These are phyloP conservation scores for Calonectria pseudoreteaudii DNA, from an alignment of 2,329 filamentous ascomycete species.

Conservation along the genomic window DNA sequence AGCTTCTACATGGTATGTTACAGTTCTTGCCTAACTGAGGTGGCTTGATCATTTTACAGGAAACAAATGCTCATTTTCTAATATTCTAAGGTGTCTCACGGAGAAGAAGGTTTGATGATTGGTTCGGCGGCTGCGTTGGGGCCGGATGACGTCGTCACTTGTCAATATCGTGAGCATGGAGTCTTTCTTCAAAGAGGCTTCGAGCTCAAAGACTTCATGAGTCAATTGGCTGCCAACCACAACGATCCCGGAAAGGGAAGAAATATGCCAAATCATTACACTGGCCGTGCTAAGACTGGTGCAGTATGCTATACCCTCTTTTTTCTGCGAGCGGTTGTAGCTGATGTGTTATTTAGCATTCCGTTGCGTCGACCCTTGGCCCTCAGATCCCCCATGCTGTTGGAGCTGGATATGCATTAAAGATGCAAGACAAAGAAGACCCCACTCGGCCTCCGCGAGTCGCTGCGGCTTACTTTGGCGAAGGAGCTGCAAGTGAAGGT, in stretches of 20 bases:
- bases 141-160: constrained; percentile 83
- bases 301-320: constrained; percentile 63
- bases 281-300: constrained; percentile 78
- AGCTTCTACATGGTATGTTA: constrained; percentile 91
- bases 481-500: constrained; percentile 85
- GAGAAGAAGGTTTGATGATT: constrained; percentile 89
- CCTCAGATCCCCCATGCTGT: constrained; percentile 87
- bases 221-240: constrained; percentile 84
- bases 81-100: constrained; percentile 57
- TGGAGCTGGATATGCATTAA: constrained; percentile 84
- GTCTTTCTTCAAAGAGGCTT: constrained; percentile 90
- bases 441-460: constrained; percentile 72
- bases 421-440: constrained; percentile 77
- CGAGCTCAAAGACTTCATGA: constrained; percentile 86
- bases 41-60: background rate
- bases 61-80: background rate
- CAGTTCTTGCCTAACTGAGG: background rate
- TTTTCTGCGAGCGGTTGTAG: background rate
- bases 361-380: constrained; percentile 80
- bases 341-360: constrained; percentile 64
- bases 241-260: constrained; percentile 81
- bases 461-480: constrained; percentile 84
- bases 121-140: constrained; percentile 82
- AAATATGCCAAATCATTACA: constrained; percentile 94
- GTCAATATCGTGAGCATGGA: constrained; percentile 89